Evolutionary conservation across 2,329 filamentous ascomycete genomes (phyloP).

Genomic region (Fusarium neocosmosporiellum): DNA sequence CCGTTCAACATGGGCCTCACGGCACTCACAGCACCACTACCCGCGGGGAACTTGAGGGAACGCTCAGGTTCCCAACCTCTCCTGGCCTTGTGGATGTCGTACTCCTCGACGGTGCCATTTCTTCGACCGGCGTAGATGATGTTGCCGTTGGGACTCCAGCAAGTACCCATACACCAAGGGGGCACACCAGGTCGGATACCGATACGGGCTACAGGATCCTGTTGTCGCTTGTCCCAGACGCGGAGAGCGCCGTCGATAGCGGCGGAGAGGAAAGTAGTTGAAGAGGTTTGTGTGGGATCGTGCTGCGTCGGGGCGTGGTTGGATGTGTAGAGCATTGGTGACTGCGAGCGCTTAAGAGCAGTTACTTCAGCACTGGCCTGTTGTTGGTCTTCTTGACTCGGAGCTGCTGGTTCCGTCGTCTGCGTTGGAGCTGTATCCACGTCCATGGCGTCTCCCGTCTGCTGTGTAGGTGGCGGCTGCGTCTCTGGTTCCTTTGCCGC

Average conservation of each 20-base stretch:
- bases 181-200: slow-evolving; percentile 79
- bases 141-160: slow-evolving; percentile 96
- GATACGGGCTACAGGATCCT: slow-evolving; percentile 82
- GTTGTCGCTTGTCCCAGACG: slow-evolving; percentile 90
- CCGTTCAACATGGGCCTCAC: slow-evolving; percentile 93
- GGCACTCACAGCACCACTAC: slow-evolving; percentile 89
- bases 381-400: slow-evolving; percentile 13
- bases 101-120: slow-evolving; percentile 96
- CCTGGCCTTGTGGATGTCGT: slow-evolving; percentile 80
- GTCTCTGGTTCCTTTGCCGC: slow-evolving; percentile 36
- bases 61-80: slow-evolving; percentile 78
- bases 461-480: slow-evolving; percentile 44
- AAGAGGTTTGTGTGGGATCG: slow-evolving; percentile 70
- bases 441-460: slow-evolving; percentile 45
- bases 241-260: slow-evolving; percentile 88
- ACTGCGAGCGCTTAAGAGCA: slow-evolving; percentile 36
- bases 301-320: slow-evolving; percentile 54
- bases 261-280: slow-evolving; percentile 88
- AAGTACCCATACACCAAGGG: slow-evolving; percentile 97
- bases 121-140: slow-evolving; percentile 92
- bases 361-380: slow-evolving; percentile 7
- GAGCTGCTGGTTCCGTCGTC: slow-evolving; percentile 6
- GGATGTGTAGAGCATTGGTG: slow-evolving; percentile 49
- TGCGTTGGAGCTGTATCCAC: slow-evolving; percentile 39
- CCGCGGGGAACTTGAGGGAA: slow-evolving; percentile 86